Base-by-base conservation (phyloP, 2,329 filamentous ascomycete genomes). In the Berkeleyomyces basicola region DNA sequence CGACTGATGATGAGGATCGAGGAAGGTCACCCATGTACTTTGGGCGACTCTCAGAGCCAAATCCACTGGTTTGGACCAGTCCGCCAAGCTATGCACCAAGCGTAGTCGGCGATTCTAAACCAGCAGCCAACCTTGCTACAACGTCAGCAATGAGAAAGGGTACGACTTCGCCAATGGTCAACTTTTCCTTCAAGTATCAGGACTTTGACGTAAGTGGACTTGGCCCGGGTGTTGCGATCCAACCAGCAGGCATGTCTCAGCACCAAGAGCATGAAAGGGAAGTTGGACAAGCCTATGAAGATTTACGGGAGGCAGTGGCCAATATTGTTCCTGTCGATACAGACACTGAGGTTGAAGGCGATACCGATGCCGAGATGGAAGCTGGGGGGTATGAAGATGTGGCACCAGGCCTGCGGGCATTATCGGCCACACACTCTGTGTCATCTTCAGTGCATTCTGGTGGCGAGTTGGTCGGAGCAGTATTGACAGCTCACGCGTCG, bases 21-120 rank as follows among this genome's bases (percentile, higher is more conserved):
- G 63, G 63, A 23, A 59, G 63, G 23, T 64, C 63, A 31, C 63
- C 63, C 3, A 64, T 64, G 63, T 51, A 62, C 31, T 64, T 62
- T 59, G 63, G 63, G 7, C 63, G 53, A 9, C 63, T 46, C 9
- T 62, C 63, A 1, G 60, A 59, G 33, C 60, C 46, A 39, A 64
- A 64, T 44, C 63, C 63, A 7, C 42, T 64, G 14, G 63, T 64
- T 11, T 61, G 59, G 63, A 64, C 63, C 9, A 64, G 63, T 23
- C 63, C 63, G 39, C 63, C 63, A 11, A 64, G 63, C 59, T 42
- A 62, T 14, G 60, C 57, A 14, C 55, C 63, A 14, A 62, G 60
- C 59, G 63, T 59, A 39, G 36, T 64, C 37, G 59, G 40, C 3
- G 59, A 62, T 42, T 40, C 14, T 11, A 2, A 43, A 7, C 31